Percentiles rank a stretch among this genome's conserved stretches.
These are phyloP conservation scores for Fusarium pilosicola DNA, from an alignment of 2,329 filamentous ascomycete species.

Conservation along the genomic window DNA sequence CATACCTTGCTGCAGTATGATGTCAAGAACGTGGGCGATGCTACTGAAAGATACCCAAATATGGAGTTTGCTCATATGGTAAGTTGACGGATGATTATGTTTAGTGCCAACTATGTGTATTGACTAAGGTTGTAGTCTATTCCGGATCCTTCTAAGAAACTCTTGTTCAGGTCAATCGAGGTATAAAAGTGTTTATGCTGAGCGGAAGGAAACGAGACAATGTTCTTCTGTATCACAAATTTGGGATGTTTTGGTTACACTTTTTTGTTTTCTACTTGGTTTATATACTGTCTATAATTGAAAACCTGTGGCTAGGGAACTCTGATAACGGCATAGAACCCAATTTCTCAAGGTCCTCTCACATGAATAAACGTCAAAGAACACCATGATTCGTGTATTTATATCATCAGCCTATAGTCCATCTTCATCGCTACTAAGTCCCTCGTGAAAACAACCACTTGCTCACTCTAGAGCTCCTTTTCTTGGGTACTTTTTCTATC, in stretches of 20 bases:
- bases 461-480: background rate
- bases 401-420: background rate
- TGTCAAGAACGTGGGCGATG: background rate
- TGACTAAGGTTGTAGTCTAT: fast-evolving
- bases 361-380: background rate
- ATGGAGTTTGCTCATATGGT: background rate
- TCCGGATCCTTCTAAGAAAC: background rate
- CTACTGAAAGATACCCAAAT: background rate
- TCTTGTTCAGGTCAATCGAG: background rate
- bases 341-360: background rate
- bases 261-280: too few relatives aligned
- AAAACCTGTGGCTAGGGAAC: background rate
- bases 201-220: fast-evolving
- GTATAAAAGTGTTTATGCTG: background rate
- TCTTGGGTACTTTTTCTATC: background rate
- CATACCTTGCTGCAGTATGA: background rate
- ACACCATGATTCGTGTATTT: background rate
- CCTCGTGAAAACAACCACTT: background rate
- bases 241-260: background rate
- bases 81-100: fast-evolving
- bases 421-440: background rate
- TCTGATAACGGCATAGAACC: background rate
- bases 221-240: background rate
- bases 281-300: background rate
- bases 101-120: fast-evolving